A percentile compares a stretch with the other conserved stretches of the same genome.
Conservation (phyloP, 768 basidiomycete genomes). For the Cystobasidium ongulense region DNA sequence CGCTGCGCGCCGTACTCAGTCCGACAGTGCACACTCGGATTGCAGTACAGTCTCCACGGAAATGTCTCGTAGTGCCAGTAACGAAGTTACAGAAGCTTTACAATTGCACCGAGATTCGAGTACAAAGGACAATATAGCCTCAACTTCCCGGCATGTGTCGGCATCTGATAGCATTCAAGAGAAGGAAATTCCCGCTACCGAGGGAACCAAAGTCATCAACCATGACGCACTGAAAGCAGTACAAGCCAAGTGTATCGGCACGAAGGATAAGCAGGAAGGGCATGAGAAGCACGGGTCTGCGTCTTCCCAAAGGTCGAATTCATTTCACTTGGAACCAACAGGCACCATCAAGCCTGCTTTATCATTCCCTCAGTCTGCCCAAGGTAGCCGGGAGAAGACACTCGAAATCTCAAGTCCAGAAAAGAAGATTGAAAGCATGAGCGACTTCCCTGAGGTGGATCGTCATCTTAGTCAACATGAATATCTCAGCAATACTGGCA, state of each 20-base stretch:
- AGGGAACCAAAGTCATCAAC: neutral
- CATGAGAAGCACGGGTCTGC: neutral
- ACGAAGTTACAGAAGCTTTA: neutral
- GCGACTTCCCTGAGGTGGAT: constrained; percentile 14
- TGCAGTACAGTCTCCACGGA: neutral
- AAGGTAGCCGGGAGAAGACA: neutral
- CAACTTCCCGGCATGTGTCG: neutral
- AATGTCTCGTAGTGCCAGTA: constrained; percentile 14
- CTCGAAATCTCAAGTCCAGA: neutral
- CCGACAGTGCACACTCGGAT: constrained; percentile 2
- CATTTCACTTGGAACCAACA: neutral
- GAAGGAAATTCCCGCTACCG: neutral
- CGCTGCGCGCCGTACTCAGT: constrained; percentile 25
- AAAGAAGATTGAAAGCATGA: neutral
- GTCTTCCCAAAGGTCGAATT: neutral
- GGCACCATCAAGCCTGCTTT: neutral
- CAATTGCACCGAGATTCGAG: neutral
- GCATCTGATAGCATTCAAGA: neutral
- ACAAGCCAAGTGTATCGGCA: neutral
- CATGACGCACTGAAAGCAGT: neutral
- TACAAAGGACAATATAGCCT: neutral
- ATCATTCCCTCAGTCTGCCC: neutral
- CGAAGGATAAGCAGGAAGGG: neutral
- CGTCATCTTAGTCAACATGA: constrained; percentile 8
- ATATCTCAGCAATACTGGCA: constrained; percentile 10